Conservation (phyloP, 805 yeast genomes). For the Saccharomycopsis sp. region DNA sequence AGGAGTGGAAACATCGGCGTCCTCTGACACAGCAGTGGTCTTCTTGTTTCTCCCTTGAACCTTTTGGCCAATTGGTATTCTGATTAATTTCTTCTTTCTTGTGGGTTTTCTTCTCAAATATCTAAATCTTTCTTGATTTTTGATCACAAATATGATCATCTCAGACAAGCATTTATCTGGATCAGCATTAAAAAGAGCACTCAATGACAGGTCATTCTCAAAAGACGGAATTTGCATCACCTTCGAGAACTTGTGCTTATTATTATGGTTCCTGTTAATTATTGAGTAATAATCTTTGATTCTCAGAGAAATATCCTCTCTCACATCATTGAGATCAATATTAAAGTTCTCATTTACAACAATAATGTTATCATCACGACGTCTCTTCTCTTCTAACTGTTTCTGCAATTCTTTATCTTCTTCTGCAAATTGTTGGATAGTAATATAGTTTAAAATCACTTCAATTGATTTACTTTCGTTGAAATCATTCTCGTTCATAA, state of each 20-base stretch:
- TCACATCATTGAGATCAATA: background rate
- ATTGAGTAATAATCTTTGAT: background rate
- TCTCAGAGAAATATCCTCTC: background rate
- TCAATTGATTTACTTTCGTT: background rate
- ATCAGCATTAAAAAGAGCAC: background rate
- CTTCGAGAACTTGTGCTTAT: background rate
- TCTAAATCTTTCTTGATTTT: background rate
- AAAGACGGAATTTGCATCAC: background rate
- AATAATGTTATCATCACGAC: background rate
- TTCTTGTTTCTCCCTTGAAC: background rate
- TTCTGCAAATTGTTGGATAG: background rate
- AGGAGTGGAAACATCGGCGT: background rate
- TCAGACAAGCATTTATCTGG: background rate
- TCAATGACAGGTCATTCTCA: background rate
- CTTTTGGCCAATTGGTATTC: background rate
- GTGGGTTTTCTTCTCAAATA: background rate
- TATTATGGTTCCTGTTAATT: background rate
- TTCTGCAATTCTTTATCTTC: background rate
- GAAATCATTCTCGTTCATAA: background rate
- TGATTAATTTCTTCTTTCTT: background rate
- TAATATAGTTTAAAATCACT: background rate
- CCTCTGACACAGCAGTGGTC: background rate
- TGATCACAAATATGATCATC: background rate
- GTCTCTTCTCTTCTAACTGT: background rate
- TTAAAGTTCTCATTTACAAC: background rate